phyloP scores from a whole-genome alignment of 495 filamentous ascomycete species.

The Lasiosphaeria miniovina region DNA sequence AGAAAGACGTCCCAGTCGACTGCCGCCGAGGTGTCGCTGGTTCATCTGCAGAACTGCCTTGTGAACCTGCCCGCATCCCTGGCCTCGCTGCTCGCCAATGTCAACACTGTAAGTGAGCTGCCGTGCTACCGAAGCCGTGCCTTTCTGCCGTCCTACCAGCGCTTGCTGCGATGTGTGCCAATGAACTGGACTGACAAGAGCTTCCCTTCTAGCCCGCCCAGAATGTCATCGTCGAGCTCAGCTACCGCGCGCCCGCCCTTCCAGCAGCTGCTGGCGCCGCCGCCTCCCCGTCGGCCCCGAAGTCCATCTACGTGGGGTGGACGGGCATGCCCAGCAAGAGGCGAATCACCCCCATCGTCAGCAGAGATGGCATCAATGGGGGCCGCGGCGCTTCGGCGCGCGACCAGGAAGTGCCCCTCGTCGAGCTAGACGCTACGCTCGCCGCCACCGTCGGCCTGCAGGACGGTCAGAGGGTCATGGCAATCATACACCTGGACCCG shows the following conservation, averaged over 20 bases:
- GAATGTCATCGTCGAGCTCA: conserved; percentile 92
- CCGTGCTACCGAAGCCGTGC: background rate
- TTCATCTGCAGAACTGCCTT: conserved; percentile 87
- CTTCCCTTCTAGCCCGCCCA: conserved; percentile 63
- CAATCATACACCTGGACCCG: conserved; percentile 77
- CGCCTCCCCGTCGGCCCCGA: conserved; percentile 42
- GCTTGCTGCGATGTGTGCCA: background rate
- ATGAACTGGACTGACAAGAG: conserved; percentile 4
- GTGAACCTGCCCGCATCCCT: conserved; percentile 89
- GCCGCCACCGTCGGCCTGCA: conserved; percentile 74
- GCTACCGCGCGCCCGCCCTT: conserved; percentile 50
- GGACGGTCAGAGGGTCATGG: conserved; percentile 79
- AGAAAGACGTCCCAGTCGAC: conserved; percentile 62
- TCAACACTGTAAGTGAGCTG: conserved; percentile 68
- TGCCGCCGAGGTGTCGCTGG: conserved; percentile 72
- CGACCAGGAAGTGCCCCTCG: conserved; percentile 68
- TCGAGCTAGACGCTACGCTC: conserved; percentile 90
- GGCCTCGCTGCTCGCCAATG: conserved; percentile 75
- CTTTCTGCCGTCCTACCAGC: background rate
- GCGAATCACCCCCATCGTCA: conserved; percentile 67
- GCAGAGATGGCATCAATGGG: conserved; percentile 65
- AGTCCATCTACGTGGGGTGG: conserved; percentile 86
- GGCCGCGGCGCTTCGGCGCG: conserved; percentile 49
- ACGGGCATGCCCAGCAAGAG: conserved; percentile 93
- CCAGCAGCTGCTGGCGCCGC: conserved; percentile 26